Evolutionary conservation across 495 filamentous ascomycete genomes (phyloP).

Genomic region (Rostrohypoxylon terebratum): DNA sequence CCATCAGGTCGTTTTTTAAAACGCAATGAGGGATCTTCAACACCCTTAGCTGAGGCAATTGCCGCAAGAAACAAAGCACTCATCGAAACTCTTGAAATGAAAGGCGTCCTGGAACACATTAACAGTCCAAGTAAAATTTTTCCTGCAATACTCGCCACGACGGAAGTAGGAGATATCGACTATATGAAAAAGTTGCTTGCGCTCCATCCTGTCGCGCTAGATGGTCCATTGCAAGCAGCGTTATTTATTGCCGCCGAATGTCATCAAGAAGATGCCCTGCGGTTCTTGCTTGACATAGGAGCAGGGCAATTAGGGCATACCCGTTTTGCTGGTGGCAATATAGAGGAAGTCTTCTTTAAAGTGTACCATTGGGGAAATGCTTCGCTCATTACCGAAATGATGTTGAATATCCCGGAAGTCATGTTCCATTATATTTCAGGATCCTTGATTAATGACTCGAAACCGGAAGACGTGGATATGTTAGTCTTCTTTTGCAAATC

Average conservation of each 20-base stretch:
- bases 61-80: neutral
- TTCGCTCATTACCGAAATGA: neutral
- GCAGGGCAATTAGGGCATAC: too few species aligned
- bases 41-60: conserved; percentile 37
- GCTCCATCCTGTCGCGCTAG: neutral
- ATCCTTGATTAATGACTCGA: neutral
- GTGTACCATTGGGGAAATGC: conserved; percentile 19
- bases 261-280: neutral
- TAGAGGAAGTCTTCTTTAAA: neutral
- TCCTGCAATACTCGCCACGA: conserved; percentile 5
- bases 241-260: neutral
- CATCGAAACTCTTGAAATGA: conserved; percentile 11
- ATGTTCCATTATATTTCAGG: neutral
- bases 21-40: too few species aligned
- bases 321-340: too few species aligned
- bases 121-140: too few species aligned
- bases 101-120: conserved; percentile 25
- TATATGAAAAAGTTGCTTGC: conserved; percentile 16
- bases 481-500: neutral
- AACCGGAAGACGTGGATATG: conserved; percentile 8
- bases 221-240: neutral
- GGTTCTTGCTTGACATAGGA: conserved; percentile 12
- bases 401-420: neutral
- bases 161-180: conserved; percentile 1
- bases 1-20: too few species aligned